Base-by-base conservation (phyloP, 2,329 filamentous ascomycete species). In the Fusarium devonianum region DNA sequence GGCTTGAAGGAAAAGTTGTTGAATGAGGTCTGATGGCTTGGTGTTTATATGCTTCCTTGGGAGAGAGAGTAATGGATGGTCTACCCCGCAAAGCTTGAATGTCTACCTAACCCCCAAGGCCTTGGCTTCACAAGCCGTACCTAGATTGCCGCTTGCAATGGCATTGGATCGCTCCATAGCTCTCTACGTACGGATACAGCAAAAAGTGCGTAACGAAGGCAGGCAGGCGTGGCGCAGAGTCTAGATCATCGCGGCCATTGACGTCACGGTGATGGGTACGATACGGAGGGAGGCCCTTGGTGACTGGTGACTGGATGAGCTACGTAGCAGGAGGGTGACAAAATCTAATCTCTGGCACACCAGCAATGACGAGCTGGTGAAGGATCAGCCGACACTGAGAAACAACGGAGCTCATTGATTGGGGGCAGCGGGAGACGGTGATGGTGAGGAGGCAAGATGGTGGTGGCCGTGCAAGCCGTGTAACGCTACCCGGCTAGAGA, bases 231-330 rank as follows among this genome's bases (percentile, higher is more conserved):
- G 56, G 60, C 54, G 53, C 42, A 30, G 50, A 43, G 41, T 33
- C 30, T 49, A 36, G 60, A 60, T 58, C 53, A 42, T 58, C 56
- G 36, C 17, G 45, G 48, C 53, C 51, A 50, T 65, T 64, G 64
- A 66, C 64, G 64, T 66, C 64, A 66, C 55, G 44, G 53, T 63
- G 56, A 64, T 64, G 60, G 55, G 63, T 60, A 63, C 62, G 44
- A 63, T 58, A 61, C 35, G 16, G 26, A 26, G 21, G 30, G 21
- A 34, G 23, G 10, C 17, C 17, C 32, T n/a, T n/a, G n/a, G n/a
- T n/a, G n/a, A n/a, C n/a, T 42, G 22, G 14, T 43, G 37, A 47
- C 39, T 58, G 55, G 37, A 23, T 28, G 29, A 51, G 8, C 25
- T 35, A 30, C 13, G 23, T 13, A 23, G 30, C 13, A 38, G 47